These are phyloP conservation scores for Clarireedia homoeocarpa DNA, from an alignment of 2,329 filamentous ascomycete genomes.

Conservation along the genomic window DNA sequence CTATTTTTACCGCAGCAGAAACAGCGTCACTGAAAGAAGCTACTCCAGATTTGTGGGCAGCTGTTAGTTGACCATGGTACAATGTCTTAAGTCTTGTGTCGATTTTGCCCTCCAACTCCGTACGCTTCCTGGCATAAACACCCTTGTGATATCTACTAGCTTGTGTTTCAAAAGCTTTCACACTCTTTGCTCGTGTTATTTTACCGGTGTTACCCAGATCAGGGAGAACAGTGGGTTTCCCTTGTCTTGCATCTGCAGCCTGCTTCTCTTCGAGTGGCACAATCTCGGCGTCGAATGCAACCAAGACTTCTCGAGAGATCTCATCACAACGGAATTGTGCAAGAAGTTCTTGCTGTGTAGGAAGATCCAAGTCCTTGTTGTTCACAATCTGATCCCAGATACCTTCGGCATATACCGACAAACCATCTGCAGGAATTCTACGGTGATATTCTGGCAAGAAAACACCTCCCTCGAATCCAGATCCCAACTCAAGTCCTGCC, in stretches of 20 bases:
- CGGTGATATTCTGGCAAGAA: conserved; percentile 94
- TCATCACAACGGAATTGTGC: conserved; percentile 98
- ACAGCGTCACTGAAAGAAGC: conserved; percentile 81
- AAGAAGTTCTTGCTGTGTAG: conserved; percentile 92
- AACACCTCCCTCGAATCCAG: conserved; percentile 69
- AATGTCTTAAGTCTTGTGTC: conserved; percentile 82
- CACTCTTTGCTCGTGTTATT: conserved; percentile 59
- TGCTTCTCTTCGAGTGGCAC: conserved; percentile 80
- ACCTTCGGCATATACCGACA: conserved; percentile 85
- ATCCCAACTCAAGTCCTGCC: conserved; percentile 54
- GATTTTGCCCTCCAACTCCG: conserved; percentile 78
- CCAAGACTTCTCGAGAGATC: conserved; percentile 81
- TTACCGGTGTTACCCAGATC: conserved; percentile 70
- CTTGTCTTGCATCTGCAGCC: conserved; percentile 63
- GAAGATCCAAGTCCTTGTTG: conserved; percentile 96
- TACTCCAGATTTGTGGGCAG: conserved; percentile 84
- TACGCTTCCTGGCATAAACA: conserved; percentile 78
- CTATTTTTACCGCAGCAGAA: conserved; percentile 75
- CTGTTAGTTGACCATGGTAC: conserved; percentile 79
- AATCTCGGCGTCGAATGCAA: conserved; percentile 76
- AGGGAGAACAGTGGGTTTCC: conserved; percentile 63
- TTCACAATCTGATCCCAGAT: conserved; percentile 98
- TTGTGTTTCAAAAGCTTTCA: conserved; percentile 82
- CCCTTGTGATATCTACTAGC: conserved; percentile 95
- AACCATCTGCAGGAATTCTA: conserved; percentile 93